Percentiles rank a stretch among this genome's conserved stretches.
phyloP scores from a whole-genome alignment of 2,329 filamentous ascomycete species.

The Sordariomycetes sp. region DNA sequence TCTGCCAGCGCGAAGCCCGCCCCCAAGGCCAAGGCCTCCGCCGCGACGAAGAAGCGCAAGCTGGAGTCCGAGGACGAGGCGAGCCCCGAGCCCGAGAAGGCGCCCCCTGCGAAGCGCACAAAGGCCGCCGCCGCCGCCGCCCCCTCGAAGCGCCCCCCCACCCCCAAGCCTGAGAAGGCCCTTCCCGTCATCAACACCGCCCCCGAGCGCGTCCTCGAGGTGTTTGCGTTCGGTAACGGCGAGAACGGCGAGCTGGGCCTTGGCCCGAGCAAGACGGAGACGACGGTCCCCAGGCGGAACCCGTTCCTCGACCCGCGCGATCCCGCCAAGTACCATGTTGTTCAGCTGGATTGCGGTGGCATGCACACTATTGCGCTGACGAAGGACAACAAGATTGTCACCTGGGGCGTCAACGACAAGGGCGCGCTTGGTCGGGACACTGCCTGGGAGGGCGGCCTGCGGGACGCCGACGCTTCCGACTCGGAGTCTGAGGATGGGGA shows the following conservation, averaged over 20 bases:
- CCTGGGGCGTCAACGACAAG: conserved; percentile 82
- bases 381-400: conserved; percentile 67
- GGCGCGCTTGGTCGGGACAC: conserved; percentile 68
- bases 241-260: conserved; percentile 73
- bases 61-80: conserved; percentile 3
- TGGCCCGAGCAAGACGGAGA: conserved; percentile 50
- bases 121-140: conserved; percentile 7
- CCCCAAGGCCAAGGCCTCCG: not conserved
- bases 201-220: conserved; percentile 50
- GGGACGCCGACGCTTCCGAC: conserved; percentile 37
- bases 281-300: conserved; percentile 54
- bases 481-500: conserved; percentile 40
- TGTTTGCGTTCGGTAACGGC: conserved; percentile 73
- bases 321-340: conserved; percentile 54
- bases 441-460: conserved; percentile 48
- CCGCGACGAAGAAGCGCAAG: conserved; percentile 15
- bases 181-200: conserved; percentile 39
- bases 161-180: conserved; percentile 3
- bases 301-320: conserved; percentile 59
- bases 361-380: conserved; percentile 74
- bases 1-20: not conserved
- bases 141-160: conserved; percentile 23
- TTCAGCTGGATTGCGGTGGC: conserved; percentile 64
- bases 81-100: conserved; percentile 5
- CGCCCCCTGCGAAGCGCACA: not conserved